phyloP scores from a whole-genome alignment of 208 protist species.

The Leishmania major region DNA sequence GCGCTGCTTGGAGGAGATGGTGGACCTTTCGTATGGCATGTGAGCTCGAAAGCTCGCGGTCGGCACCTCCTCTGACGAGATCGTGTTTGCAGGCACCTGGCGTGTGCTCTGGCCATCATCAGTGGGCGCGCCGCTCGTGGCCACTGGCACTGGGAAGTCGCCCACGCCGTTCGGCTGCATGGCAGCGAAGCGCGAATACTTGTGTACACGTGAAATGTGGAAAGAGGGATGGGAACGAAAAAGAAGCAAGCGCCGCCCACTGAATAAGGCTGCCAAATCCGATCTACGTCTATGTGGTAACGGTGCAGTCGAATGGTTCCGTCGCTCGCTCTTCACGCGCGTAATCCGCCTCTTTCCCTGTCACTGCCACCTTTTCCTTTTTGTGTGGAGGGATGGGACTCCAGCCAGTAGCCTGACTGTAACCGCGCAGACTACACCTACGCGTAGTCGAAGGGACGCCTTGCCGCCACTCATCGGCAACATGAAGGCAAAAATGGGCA shows the following conservation, averaged over 20 bases:
- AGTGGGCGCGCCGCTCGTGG: conserved; percentile 2
- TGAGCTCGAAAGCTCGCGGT: conserved; percentile 13
- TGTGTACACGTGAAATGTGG: background rate
- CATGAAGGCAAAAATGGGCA: background rate
- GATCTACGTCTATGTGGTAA: background rate
- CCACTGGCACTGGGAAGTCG: background rate
- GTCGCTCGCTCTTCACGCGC: background rate
- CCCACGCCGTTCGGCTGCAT: conserved; percentile 14
- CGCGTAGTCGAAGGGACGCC: background rate
- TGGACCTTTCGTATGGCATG: conserved; percentile 6
- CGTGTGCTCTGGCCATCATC: conserved; percentile 24
- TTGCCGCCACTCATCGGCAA: background rate
- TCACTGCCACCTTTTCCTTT: background rate
- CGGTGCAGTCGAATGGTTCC: background rate
- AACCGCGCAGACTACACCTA: background rate
- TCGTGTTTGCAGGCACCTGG: background rate
- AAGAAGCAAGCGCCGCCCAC: background rate
- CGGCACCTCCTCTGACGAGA: conserved; percentile 5
- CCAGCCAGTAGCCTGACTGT: background rate
- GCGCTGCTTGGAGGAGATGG: conserved; percentile 19
- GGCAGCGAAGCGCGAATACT: background rate
- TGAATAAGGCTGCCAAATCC: background rate
- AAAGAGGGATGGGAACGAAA: background rate
- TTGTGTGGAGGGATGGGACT: background rate
- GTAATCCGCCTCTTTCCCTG: background rate